Base-by-base conservation (phyloP, 768 basidiomycete species). In the Boletellus sp. region DNA sequence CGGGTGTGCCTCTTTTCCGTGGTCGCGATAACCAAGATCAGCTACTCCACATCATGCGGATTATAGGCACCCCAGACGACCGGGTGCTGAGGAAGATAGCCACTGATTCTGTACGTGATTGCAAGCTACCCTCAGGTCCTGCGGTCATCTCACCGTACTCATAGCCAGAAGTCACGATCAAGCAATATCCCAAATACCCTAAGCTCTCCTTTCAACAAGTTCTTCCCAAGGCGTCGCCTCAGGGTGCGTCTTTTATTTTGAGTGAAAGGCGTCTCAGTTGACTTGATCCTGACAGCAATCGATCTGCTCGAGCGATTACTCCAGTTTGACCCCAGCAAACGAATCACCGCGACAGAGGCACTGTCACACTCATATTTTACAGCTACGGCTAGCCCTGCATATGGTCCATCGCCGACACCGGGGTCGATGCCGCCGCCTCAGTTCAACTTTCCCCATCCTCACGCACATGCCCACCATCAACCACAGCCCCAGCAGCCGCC, bases 11-110 rank as follows among this genome's bases (percentile, higher is more conserved):
- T 23, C 79, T 99, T 24, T 99, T 99, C 78, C 79, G 95, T 56
- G 96, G 96, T 19, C 77, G 95, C 54, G 96, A 98, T 67, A 97
- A 97, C 62, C 88, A 94, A 57, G 96, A 99, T 68, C 96, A 99
- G 66, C 75, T 99, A n/a, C 77, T 93, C 39, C 93, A 95, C 61
- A 99, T 99, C 64, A 94, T 98, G 85, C 81, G 94, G 61, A 90
- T 98, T 42, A 83, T 98, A 51, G 96, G 96, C 13, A 98, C 95
- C 0, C 96, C 96, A 3, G 85, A 88, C 50, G 92, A 97, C 43
- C 78, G 84, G 16, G 86, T 88, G 22, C 77, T 98, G 43, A 79
- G 86, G 55, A 92, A 96, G 69, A 94, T 98, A 69, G 78, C 80
- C 37, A 83, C 83, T 38, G 94, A 99, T 70, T 90, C 92, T 45